phyloP scores from a whole-genome alignment of 2,329 filamentous ascomycete genomes.

The Ascochyta koolunga region DNA sequence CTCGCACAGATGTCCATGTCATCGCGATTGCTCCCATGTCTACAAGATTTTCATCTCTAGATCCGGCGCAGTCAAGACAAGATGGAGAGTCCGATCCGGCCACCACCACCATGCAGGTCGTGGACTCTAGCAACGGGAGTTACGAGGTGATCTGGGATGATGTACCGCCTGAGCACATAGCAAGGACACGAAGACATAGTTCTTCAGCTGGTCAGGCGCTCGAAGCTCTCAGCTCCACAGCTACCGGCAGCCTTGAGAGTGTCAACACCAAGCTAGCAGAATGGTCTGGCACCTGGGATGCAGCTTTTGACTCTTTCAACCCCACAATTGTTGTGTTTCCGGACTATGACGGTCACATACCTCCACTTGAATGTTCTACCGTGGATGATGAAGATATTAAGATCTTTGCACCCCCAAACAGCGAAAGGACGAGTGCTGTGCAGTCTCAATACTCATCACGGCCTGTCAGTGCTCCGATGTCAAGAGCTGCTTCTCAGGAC shows the following conservation, averaged over 20 bases:
- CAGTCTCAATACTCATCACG: conserved; percentile 30
- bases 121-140: conserved; percentile 34
- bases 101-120: conserved; percentile 44
- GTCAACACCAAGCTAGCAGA: conserved; percentile 41
- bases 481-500: conserved; percentile 21
- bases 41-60: neutral
- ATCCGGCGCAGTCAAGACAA: neutral
- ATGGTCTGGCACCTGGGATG: conserved; percentile 35
- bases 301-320: conserved; percentile 23
- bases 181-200: conserved; percentile 15
- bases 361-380: conserved; percentile 15
- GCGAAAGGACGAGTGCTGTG: conserved; percentile 29
- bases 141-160: conserved; percentile 45
- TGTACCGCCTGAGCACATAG: conserved; percentile 20
- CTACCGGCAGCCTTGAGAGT: conserved; percentile 31
- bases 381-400: conserved; percentile 33
- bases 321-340: conserved; percentile 38
- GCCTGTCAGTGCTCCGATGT: conserved; percentile 24
- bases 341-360: conserved; percentile 26
- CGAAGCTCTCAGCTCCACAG: conserved; percentile 16
- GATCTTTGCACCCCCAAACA: conserved; percentile 39
- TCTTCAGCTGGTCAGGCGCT: conserved; percentile 31
- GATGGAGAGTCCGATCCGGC: conserved; percentile 17
- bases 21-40: conserved; percentile 34
- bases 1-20: conserved; percentile 44